Base-by-base conservation (phyloP, 2,329 filamentous ascomycete species). In the Penicillium crustosum region DNA sequence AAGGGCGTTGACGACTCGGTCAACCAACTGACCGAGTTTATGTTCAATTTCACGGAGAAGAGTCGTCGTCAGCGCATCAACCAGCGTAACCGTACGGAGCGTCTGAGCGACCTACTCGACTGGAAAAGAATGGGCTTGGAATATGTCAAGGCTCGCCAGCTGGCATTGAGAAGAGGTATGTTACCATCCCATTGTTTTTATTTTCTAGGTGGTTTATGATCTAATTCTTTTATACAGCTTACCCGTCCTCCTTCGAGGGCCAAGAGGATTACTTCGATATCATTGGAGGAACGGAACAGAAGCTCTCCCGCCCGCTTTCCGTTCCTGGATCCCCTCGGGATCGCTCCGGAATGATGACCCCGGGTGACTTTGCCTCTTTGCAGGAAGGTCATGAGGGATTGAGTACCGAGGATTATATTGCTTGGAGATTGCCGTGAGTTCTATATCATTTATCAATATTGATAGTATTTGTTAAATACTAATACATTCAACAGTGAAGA, bases 91-190 rank as follows among this genome's bases (percentile, higher is more conserved):
- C 87, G 94, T 54, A 99, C 94, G 0, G 94, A 99, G 81, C 87
- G 94, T 48, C 81, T 99, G 54, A 96, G 92, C 70, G 94, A 99
- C 73, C 82, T 99, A 59, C 83, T 99, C 41, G 94, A 99, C 78
- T 99, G 94, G 94, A 97, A 97, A 84, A 86, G 94, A 49, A 99
- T 99, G 94, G 94, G 94, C 23, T 89, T 97, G 88, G 94, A 99
- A 78, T 99, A 99, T 72, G 91, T 97, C 78, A 99, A 97, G 82
- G 94, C 94, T 35, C 86, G 94, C 49, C 94, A 97, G 76, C 78
- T 99, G 70, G 94, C 94, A 25, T 81, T 99, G 62, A 84, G 94
- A 69, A 86, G 94, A 76, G 78, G 79, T 79, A 70, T 60, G 62
- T 39, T 21, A 27, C 25, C 12, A n/a, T 41, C 25, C 13, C 8